Conservation (phyloP, 2,329 filamentous ascomycete genomes). For the Laburnicola sp. region DNA sequence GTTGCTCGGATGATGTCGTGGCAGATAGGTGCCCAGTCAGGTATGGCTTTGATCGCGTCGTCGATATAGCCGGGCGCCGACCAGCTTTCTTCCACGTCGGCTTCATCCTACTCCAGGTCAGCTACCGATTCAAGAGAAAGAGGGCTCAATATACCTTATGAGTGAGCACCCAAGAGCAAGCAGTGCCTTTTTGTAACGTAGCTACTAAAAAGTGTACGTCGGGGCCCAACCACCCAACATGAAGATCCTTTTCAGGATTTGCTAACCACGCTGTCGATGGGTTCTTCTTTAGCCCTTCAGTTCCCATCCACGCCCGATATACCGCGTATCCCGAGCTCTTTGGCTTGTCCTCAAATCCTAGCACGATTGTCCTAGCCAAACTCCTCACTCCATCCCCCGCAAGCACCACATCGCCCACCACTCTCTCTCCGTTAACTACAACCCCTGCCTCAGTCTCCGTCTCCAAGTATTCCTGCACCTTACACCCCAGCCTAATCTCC, state of each 20-base stretch:
- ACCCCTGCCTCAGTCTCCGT: conserved; percentile 55
- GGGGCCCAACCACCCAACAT: conserved; percentile 29
- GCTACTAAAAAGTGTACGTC: conserved; percentile 37
- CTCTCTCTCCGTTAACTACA: conserved; percentile 50
- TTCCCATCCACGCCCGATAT: conserved; percentile 49
- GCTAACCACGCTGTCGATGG: conserved; percentile 34
- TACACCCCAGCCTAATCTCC: conserved; percentile 56
- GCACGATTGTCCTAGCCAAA: conserved; percentile 53
- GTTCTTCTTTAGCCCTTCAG: conserved; percentile 26
- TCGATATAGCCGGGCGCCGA: conserved; percentile 24
- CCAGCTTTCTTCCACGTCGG: conserved; percentile 30
- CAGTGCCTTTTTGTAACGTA: conserved; percentile 29
- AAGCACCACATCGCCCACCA: conserved; percentile 52
- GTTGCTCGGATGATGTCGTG: conserved; percentile 32
- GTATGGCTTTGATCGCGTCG: conserved; percentile 20
- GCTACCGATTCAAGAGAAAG: neutral
- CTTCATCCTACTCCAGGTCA: conserved; percentile 34
- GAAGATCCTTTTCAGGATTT: conserved; percentile 30
- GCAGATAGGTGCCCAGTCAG: conserved; percentile 21
- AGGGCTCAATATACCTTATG: conserved; percentile 19
- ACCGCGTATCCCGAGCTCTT: conserved; percentile 57
- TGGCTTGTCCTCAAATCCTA: conserved; percentile 55
- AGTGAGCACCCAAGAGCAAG: conserved; percentile 34
- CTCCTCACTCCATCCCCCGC: conserved; percentile 57
- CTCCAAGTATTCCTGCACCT: conserved; percentile 58